Base-by-base conservation (phyloP, 768 basidiomycete genomes). In the Amanita phalloides region DNA sequence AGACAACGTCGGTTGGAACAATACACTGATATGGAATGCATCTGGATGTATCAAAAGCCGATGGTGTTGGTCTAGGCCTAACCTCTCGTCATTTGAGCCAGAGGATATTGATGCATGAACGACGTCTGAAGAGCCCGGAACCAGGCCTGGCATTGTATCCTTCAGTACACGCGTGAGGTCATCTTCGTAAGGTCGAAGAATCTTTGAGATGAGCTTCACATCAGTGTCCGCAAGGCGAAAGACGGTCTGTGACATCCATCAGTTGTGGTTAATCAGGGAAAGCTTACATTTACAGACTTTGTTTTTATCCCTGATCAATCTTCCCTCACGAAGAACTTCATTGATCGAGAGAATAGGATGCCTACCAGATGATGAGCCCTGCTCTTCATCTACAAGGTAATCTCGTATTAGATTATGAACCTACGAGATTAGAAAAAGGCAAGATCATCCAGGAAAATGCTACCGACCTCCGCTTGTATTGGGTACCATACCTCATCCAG, bases 211-310 rank as follows among this genome's bases (percentile, higher is more conserved):
- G 14, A 75, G 63, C 64, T 90, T 95, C 28, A 71, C 57, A 63
- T 98, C 92, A 14, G 93, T 91, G 56, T 99, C 95, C 32, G 79
- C 77, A 62, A 99, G 94, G 47, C 90, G 84, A 73, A 97, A 98
- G 43, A 94, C 76, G 47, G 80, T 72, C 93, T 96, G 60, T 7
- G 56, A 46, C 42, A 37, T n/a, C 17, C 20, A 14, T 54, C 20
- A 17, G n/a, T 38, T 44, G 17, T 35, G 8, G 36, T 6, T n/a
- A 8, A 23, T 49, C 25, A 9, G 17, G 30, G 17, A 32, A 35
- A 49, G n/a, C 10, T 45, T 30, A 30, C 20, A 39, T 25, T 33
- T 37, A 37, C 50, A 32, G 33, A 90, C 93, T 75, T 91, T 94
- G 45, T 77, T 70, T 64, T 73, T 86, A 58, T 97, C 93, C 53